Conservation (phyloP, 2,329 filamentous ascomycete species). For the Colletotrichum orbiculare region DNA sequence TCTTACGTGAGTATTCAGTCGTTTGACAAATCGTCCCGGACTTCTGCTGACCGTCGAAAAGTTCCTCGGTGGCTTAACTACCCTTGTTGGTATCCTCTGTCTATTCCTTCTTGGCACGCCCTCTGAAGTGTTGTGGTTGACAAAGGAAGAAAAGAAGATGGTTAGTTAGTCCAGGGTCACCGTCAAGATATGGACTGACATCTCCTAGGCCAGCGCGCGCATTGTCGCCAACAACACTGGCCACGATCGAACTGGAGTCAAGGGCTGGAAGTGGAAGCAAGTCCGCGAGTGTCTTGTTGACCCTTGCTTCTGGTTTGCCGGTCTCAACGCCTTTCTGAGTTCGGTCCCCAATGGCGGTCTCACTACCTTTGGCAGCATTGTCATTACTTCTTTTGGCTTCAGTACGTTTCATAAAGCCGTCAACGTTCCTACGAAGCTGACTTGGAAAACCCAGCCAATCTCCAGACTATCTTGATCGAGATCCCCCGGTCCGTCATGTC, state of each 20-base stretch:
- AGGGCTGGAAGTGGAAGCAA: slow-evolving; percentile 51
- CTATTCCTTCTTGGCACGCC: slow-evolving; percentile 50
- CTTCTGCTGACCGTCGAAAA: slow-evolving; percentile 11
- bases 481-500: slow-evolving; percentile 48
- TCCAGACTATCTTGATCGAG: slow-evolving; percentile 50
- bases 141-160: slow-evolving; percentile 49
- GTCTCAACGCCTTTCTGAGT: slow-evolving; percentile 49
- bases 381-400: slow-evolving; percentile 49
- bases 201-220: slow-evolving; percentile 42
- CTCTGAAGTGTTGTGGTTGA: slow-evolving; percentile 51
- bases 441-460: slow-evolving; percentile 41
- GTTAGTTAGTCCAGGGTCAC: slow-evolving; percentile 19
- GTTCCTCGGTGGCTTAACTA: slow-evolving; percentile 50
- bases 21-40: background rate
- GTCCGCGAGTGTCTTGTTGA: slow-evolving; percentile 48
- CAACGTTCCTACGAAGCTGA: rapidly evolving
- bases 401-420: slow-evolving; percentile 38
- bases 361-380: slow-evolving; percentile 48
- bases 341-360: slow-evolving; percentile 51
- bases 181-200: background rate
- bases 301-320: slow-evolving; percentile 51
- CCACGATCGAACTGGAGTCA: slow-evolving; percentile 49
- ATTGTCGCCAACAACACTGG: slow-evolving; percentile 51
- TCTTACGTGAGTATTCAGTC: slow-evolving; percentile 43
- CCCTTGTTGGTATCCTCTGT: slow-evolving; percentile 46